A percentile compares a stretch with the other conserved stretches of the same genome.
phyloP scores from a whole-genome alignment of 352 stramenopile species.

The Globisporangium irregulare region DNA sequence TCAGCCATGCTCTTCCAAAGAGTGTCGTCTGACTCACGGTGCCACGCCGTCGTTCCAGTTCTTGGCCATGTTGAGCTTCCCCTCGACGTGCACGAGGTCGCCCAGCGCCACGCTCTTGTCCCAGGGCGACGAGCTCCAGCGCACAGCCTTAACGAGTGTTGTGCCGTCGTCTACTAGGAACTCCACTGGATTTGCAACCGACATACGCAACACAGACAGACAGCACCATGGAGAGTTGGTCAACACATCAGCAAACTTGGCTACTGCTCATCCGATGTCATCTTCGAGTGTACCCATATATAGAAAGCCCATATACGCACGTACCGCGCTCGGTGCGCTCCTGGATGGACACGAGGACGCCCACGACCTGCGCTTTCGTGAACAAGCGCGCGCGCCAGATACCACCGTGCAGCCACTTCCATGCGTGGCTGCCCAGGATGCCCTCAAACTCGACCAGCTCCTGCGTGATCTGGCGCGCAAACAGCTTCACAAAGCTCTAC shows the following conservation, averaged over 20 bases:
- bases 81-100: conserved; percentile 70
- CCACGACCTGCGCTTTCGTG: conserved; percentile 67
- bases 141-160: conserved; percentile 51
- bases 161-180: conserved; percentile 74
- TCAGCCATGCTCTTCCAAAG: neutral
- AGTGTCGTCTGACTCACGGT: conserved; percentile 14
- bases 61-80: conserved; percentile 67
- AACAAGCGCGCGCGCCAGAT: conserved; percentile 36
- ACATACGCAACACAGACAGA: neutral
- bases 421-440: conserved; percentile 57
- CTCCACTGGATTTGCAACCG: conserved; percentile 40
- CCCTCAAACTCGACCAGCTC: conserved; percentile 45
- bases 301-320: neutral
- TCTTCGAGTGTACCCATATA: neutral
- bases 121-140: conserved; percentile 33
- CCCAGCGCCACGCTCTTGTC: conserved; percentile 32
- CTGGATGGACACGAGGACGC: conserved; percentile 57
- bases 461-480: conserved; percentile 39
- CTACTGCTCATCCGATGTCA: neutral
- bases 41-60: conserved; percentile 29
- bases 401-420: conserved; percentile 25
- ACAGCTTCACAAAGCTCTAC: conserved; percentile 69
- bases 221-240: neutral
- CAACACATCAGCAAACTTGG: neutral
- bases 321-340: conserved; percentile 52